Evolutionary conservation across 306 rosid species (phyloP).

Genomic region (Fagus sylvatica): DNA sequence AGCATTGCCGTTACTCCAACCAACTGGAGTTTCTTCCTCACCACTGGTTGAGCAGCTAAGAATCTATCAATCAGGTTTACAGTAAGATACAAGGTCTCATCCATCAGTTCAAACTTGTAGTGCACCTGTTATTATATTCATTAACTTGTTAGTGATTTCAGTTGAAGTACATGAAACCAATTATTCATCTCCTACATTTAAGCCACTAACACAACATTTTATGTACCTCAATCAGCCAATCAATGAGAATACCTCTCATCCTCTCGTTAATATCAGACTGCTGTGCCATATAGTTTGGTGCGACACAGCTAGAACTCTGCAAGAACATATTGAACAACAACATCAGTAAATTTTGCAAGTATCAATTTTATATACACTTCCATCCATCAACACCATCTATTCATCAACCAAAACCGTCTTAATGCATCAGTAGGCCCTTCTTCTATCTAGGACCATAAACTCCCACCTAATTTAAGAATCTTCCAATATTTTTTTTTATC

Average conservation of each 20-base stretch:
- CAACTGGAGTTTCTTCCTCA: constrained; percentile 57
- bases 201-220: background rate
- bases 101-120: constrained; percentile 67
- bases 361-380: too few relatives aligned
- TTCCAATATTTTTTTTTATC: background rate
- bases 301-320: constrained; percentile 44
- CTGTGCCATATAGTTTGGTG: constrained; percentile 42
- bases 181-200: background rate
- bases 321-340: background rate
- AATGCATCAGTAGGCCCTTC: too few relatives aligned
- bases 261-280: constrained; percentile 59
- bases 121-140: constrained; percentile 43
- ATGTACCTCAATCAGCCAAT: constrained; percentile 64
- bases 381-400: background rate
- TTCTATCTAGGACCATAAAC: background rate
- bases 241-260: constrained; percentile 64
- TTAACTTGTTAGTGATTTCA: background rate
- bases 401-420: background rate
- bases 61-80: constrained; percentile 59
- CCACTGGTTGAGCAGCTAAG: constrained; percentile 37
- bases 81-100: constrained; percentile 59
- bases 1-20: constrained; percentile 66
- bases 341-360: background rate
- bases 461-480: background rate
- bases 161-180: background rate